phyloP scores from a whole-genome alignment of 2,329 filamentous ascomycete species.

The Venturia aucupariae region DNA sequence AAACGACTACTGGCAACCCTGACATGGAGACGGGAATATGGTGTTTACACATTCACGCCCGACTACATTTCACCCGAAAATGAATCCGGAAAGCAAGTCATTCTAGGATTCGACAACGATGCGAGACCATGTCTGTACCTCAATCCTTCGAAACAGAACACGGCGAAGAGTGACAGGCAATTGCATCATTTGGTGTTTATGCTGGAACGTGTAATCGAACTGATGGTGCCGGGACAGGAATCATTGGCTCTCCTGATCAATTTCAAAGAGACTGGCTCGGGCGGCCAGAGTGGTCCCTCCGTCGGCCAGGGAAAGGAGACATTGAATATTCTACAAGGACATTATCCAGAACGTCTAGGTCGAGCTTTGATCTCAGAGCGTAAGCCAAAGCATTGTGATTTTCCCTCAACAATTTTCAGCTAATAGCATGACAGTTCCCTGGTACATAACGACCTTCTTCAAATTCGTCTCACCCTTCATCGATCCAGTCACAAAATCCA shows the following conservation, averaged over 20 bases:
- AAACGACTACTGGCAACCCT: conserved; percentile 75
- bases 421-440: conserved; percentile 56
- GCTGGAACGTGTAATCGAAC: conserved; percentile 79
- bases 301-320: conserved; percentile 71
- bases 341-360: conserved; percentile 89
- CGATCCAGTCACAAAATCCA: conserved; percentile 84
- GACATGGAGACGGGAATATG: conserved; percentile 85
- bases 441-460: conserved; percentile 88
- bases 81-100: conserved; percentile 89
- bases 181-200: conserved; percentile 93
- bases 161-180: conserved; percentile 75
- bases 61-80: conserved; percentile 92
- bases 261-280: conserved; percentile 59
- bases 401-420: conserved; percentile 13
- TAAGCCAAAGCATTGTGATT: conserved; percentile 33
- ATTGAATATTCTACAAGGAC: conserved; percentile 84
- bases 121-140: conserved; percentile 86
- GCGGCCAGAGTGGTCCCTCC: conserved; percentile 64
- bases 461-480: conserved; percentile 95
- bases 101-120: conserved; percentile 78
- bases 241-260: conserved; percentile 81
- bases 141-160: conserved; percentile 86
- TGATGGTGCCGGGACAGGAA: conserved; percentile 82
- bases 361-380: conserved; percentile 82
- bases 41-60: conserved; percentile 65